These are phyloP conservation scores for Trichosporon coremiiforme DNA, from an alignment of 1,284 basidiomycete genomes.

Conservation along the genomic window DNA sequence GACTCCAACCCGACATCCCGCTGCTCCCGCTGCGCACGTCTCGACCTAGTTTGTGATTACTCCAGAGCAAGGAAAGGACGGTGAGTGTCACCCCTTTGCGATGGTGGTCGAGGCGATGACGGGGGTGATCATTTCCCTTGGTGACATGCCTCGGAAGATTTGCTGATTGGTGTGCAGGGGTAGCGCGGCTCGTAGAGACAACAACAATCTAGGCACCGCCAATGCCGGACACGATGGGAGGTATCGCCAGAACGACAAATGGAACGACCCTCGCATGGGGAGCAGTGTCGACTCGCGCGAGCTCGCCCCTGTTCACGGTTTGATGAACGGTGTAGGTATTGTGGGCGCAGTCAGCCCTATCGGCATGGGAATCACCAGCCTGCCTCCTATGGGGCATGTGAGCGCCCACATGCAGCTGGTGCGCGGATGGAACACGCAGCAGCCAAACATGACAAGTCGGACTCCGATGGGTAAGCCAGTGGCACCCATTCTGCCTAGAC, in stretches of 20 bases:
- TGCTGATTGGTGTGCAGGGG: conserved; percentile 11
- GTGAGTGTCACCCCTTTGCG: conserved; percentile 14
- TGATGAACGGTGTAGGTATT: conserved; percentile 13
- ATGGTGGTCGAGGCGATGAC: background rate
- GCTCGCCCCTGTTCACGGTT: background rate
- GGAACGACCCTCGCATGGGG: conserved; percentile 1
- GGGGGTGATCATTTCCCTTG: background rate
- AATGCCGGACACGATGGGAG: background rate
- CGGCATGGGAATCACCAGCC: background rate
- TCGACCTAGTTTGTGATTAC: conserved; percentile 27
- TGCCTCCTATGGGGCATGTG: conserved; percentile 11
- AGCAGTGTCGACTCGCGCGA: conserved; percentile 6
- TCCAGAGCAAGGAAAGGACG: conserved; percentile 24
- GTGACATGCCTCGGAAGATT: background rate
- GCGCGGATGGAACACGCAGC: conserved; percentile 6
- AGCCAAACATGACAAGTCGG: background rate
- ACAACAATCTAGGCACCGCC: background rate
- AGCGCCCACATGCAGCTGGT: conserved; percentile 7
- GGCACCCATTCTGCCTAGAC: conserved; percentile 1
- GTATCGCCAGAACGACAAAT: background rate
- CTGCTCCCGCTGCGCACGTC: conserved; percentile 31
- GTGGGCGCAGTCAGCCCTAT: conserved; percentile 8
- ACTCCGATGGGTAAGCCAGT: background rate
- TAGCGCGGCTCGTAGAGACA: conserved; percentile 1
- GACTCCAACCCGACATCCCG: conserved; percentile 25